Percentiles rank a stretch among this genome's conserved stretches.
phyloP scores from a whole-genome alignment of 805 yeast species.

The Brettanomyces custersianus region DNA sequence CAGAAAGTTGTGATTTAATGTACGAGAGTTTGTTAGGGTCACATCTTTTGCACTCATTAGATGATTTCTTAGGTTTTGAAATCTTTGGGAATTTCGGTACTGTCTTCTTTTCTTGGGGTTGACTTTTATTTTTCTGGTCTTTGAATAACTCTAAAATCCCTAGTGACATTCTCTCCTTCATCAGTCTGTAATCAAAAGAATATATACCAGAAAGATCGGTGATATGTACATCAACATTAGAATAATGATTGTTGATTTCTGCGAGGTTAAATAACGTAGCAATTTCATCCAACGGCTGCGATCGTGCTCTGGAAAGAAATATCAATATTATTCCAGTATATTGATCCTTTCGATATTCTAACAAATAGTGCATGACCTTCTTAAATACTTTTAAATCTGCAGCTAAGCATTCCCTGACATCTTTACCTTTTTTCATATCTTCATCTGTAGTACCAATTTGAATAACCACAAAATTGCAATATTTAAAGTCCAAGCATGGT shows the following conservation, averaged over 20 bases:
- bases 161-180: not conserved
- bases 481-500: conserved; percentile 29
- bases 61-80: no score
- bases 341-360: conserved; percentile 6
- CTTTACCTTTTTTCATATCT: not conserved
- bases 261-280: conserved; percentile 4
- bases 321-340: conserved; percentile 10
- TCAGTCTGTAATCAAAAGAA: not conserved
- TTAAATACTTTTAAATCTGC: conserved; percentile 12
- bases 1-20: conserved; percentile 3
- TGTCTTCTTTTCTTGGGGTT: no score
- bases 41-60: conserved; percentile 1
- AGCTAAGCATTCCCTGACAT: conserved; percentile 1
- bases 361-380: conserved; percentile 15
- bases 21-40: conserved; percentile 1
- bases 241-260: conserved; percentile 5
- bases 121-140: not conserved
- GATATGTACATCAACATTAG: not conserved
- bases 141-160: not conserved
- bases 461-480: conserved; percentile 36
- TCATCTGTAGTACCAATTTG: conserved; percentile 38
- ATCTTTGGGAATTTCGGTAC: no score
- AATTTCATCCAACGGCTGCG: conserved; percentile 9
- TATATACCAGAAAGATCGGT: not conserved
- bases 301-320: conserved; percentile 3